Percentiles rank a stretch among this genome's conserved stretches.
Evolutionary conservation across 148 eudicot species (phyloP).

Genomic region (Hydrangea macrophylla): DNA sequence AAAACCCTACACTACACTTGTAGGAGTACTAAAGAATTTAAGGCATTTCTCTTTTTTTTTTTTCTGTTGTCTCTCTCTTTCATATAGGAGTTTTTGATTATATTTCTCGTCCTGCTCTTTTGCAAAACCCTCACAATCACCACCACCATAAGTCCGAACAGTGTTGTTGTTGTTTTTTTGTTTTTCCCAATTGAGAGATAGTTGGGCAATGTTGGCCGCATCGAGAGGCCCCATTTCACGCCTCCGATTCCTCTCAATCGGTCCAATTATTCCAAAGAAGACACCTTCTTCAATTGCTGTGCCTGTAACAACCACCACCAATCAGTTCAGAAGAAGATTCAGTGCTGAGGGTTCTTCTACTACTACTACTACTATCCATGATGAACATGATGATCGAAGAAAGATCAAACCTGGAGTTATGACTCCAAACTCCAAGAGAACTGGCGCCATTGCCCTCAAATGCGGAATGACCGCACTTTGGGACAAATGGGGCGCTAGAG

Average conservation of each 20-base stretch:
- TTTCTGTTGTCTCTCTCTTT: too few species aligned
- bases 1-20: slow-evolving; percentile 8
- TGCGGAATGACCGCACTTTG: slow-evolving; percentile 94
- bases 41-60: background rate
- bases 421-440: slow-evolving; percentile 62
- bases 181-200: too few species aligned
- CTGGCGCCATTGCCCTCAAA: slow-evolving; percentile 78
- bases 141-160: too few species aligned
- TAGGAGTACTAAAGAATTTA: too few species aligned
- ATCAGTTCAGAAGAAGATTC: slow-evolving; percentile 30
- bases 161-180: too few species aligned
- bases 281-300: slow-evolving; percentile 5
- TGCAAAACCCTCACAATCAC: too few species aligned
- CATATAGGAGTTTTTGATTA: too few species aligned
- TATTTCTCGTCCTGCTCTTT: too few species aligned
- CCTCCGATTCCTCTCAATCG: slow-evolving; percentile 34
- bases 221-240: slow-evolving; percentile 61
- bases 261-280: slow-evolving; percentile 14
- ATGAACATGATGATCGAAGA: slow-evolving; percentile 46
- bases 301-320: background rate
- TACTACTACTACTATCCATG: slow-evolving; percentile 18
- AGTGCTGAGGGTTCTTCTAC: slow-evolving; percentile 26
- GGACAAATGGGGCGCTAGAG: slow-evolving; percentile 94
- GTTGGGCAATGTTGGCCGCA: slow-evolving; percentile 36
- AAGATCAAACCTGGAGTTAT: slow-evolving; percentile 53